Conservation (phyloP, 345 rosid genomes). For the Eucalyptus regnans region DNA sequence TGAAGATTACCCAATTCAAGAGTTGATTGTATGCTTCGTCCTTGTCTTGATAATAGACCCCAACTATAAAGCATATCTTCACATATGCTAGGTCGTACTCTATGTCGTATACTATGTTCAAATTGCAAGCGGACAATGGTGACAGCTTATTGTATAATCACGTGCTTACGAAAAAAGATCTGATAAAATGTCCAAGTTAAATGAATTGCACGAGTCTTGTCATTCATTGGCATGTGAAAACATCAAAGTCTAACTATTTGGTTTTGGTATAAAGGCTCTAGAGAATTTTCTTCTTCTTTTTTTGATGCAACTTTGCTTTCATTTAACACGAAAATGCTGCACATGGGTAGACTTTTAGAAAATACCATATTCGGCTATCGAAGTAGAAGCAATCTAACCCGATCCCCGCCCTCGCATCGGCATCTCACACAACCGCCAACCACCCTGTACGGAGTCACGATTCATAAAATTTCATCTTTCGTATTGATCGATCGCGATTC, state of each 20-base stretch:
- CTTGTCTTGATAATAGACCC: neutral
- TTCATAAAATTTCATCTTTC: neutral
- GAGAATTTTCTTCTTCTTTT: neutral
- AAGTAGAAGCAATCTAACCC: neutral
- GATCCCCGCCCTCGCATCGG: fast-evolving
- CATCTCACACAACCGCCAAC: neutral
- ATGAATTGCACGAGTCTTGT: neutral
- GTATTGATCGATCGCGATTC: neutral
- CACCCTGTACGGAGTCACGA: neutral
- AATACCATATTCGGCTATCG: neutral
- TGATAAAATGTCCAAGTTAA: neutral
- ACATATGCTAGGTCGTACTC: neutral
- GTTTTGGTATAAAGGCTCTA: neutral
- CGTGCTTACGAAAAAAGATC: neutral
- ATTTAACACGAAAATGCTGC: neutral
- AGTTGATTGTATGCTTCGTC: neutral
- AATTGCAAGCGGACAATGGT: neutral
- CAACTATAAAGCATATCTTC: neutral
- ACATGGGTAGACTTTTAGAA: neutral
- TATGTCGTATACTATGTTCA: neutral
- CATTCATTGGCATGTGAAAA: neutral
- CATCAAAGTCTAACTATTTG: neutral
- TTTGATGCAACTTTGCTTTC: neutral
- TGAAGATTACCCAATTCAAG: neutral
- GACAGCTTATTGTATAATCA: neutral